Evolutionary conservation across 345 rosid species (phyloP).

Genomic region (Geranium brycei): DNA sequence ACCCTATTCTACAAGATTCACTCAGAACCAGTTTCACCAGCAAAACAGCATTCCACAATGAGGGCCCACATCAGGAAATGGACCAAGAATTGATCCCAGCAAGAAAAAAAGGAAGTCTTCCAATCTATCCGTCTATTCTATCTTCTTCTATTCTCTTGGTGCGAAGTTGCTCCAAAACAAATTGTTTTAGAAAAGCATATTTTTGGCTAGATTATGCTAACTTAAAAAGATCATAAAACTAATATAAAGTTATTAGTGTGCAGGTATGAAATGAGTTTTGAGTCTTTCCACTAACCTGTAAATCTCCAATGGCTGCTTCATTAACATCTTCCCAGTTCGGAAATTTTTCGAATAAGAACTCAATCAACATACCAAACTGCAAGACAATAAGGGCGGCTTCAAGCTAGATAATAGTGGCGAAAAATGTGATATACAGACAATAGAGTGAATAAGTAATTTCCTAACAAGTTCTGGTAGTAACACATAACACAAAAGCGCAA

Average conservation of each 20-base stretch:
- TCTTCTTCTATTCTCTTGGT: too few relatives aligned
- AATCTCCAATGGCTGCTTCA: constrained; percentile 78
- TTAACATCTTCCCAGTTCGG: constrained; percentile 54
- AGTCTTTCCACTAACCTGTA: constrained; percentile 46
- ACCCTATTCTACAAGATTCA: too few relatives aligned
- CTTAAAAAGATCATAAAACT: background rate
- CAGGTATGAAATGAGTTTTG: constrained; percentile 10
- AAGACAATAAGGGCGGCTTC: constrained; percentile 2
- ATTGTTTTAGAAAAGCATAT: background rate
- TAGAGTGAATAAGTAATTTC: background rate
- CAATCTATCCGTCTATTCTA: too few relatives aligned
- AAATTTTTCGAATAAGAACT: constrained; percentile 68
- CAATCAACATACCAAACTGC: constrained; percentile 98
- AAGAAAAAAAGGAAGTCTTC: too few relatives aligned
- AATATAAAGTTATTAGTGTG: background rate
- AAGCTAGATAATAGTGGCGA: background rate
- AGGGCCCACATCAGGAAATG: too few relatives aligned
- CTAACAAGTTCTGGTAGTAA: background rate
- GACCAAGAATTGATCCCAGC: too few relatives aligned
- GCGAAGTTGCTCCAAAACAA: too few relatives aligned
- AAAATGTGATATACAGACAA: background rate
- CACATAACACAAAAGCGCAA: background rate
- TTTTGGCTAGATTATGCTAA: background rate
- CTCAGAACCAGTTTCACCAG: too few relatives aligned
- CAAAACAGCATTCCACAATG: too few relatives aligned